phyloP scores from a whole-genome alignment of 2,329 filamentous ascomycete genomes.

The Diaporthe ampelina region DNA sequence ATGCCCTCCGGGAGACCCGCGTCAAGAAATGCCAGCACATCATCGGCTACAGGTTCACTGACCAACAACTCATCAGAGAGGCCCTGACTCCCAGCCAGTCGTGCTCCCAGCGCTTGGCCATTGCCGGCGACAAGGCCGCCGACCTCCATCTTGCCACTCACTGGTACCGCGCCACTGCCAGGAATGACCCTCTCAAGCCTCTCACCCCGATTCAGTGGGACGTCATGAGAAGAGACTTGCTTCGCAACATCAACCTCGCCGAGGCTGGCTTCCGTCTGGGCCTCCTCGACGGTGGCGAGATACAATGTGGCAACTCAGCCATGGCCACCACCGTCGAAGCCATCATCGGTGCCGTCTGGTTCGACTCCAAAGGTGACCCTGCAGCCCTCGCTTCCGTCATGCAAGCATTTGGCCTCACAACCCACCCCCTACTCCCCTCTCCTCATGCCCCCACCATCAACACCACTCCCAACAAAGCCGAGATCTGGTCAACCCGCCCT shows the following conservation, averaged over 20 bases:
- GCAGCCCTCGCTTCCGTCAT: not conserved
- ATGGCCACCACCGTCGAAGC: slow-evolving; percentile 25
- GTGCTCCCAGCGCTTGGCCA: not conserved
- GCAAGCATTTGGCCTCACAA: slow-evolving; percentile 6
- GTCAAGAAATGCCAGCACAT: not conserved
- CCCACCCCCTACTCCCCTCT: not conserved
- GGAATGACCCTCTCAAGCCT: not conserved
- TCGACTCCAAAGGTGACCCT: slow-evolving; percentile 3
- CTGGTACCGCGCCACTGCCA: not conserved
- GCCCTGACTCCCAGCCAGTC: not conserved
- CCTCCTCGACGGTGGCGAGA: not conserved
- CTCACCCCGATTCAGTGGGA: not conserved
- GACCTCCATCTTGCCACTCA: not conserved
- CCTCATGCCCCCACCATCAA: too few relatives aligned
- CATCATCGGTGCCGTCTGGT: slow-evolving; percentile 19
- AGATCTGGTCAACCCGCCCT: not conserved
- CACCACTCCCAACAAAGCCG: too few relatives aligned
- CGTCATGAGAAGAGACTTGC: not conserved
- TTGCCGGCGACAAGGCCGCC: not conserved
- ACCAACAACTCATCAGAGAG: not conserved
- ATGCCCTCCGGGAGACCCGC: not conserved
- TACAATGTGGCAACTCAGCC: not conserved
- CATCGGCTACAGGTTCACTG: slow-evolving; percentile 7
- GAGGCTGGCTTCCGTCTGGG: slow-evolving; percentile 4
- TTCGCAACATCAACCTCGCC: slow-evolving; percentile 9